These are phyloP conservation scores for Alternaria gansuensis DNA, from an alignment of 2,329 filamentous ascomycete species.

Conservation along the genomic window DNA sequence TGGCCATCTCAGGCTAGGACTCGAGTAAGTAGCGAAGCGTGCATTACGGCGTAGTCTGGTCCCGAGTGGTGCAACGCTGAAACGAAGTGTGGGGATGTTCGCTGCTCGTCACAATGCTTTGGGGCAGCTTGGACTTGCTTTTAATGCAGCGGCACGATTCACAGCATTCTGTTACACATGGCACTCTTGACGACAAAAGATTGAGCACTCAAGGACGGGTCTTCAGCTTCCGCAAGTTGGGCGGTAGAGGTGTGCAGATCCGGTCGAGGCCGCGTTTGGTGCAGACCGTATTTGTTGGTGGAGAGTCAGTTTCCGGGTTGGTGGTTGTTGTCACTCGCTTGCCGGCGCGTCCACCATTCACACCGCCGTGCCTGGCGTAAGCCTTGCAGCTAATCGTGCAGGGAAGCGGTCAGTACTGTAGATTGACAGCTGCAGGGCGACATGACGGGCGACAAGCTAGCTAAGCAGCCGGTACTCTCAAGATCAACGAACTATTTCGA, in stretches of 20 bases:
- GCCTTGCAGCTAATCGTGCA: constrained; percentile 34
- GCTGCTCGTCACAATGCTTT: constrained; percentile 22
- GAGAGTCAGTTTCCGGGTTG: constrained; percentile 31
- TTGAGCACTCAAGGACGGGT: constrained; percentile 9
- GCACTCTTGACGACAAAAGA: constrained; percentile 24
- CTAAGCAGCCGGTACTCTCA: constrained; percentile 17
- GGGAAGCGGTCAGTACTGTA: constrained; percentile 35
- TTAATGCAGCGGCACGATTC: constrained; percentile 39
- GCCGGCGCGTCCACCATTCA: constrained; percentile 30
- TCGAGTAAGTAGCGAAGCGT: constrained; percentile 29
- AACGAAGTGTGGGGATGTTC: constrained; percentile 35
- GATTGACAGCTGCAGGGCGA: constrained; percentile 47
- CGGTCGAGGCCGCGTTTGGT: constrained; percentile 11
- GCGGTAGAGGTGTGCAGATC: constrained; percentile 19
- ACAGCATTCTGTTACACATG: constrained; percentile 30
- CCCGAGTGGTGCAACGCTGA: constrained; percentile 41
- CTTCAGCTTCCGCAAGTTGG: constrained; percentile 9
- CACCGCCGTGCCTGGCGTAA: constrained; percentile 38
- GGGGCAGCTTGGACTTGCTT: constrained; percentile 33
- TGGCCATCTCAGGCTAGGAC: constrained; percentile 26
- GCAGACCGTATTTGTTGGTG: constrained; percentile 20
- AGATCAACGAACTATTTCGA: constrained; percentile 25
- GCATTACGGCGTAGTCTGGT: constrained; percentile 30
- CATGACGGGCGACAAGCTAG: constrained; percentile 34
- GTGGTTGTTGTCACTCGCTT: constrained; percentile 35